A percentile compares a stretch with the other conserved stretches of the same genome.
These are phyloP conservation scores for Pestalotiopsis sp. DNA, from an alignment of 2,329 filamentous ascomycete genomes.

Conservation along the genomic window DNA sequence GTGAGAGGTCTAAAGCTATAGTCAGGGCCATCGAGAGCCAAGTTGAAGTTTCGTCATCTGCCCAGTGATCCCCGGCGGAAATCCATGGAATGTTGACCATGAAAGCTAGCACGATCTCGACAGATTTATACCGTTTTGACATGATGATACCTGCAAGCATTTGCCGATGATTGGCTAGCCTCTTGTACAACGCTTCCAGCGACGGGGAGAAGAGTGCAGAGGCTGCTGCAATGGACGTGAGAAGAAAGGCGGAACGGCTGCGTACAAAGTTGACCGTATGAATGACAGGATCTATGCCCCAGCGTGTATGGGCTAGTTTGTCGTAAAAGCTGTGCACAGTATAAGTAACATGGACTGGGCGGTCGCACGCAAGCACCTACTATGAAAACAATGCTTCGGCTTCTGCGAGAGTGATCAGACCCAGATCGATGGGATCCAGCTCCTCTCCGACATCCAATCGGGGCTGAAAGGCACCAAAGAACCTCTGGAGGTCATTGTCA, in stretches of 20 bases:
- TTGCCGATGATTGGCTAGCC: conserved; percentile 67
- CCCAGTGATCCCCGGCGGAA: conserved; percentile 67
- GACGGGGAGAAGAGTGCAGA: conserved; percentile 70
- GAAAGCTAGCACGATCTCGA: conserved; percentile 75
- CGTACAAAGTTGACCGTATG: conserved; percentile 70
- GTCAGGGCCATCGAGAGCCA: conserved; percentile 72
- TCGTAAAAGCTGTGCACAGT: conserved; percentile 60
- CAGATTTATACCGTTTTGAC: conserved; percentile 64
- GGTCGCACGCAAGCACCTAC: conserved; percentile 43
- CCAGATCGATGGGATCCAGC: conserved; percentile 70
- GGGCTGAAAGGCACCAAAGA: conserved; percentile 68
- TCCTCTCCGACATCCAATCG: conserved; percentile 66
- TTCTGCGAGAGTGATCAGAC: conserved; percentile 68
- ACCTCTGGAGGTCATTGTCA: conserved; percentile 58
- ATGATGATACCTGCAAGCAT: conserved; percentile 65
- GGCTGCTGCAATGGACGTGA: conserved; percentile 71
- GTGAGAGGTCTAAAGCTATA: conserved; percentile 68
- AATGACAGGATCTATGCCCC: conserved; percentile 70
- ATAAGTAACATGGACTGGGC: conserved; percentile 6
- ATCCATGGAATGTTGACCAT: conserved; percentile 81
- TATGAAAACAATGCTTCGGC: conserved; percentile 66
- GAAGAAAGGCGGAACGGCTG: conserved; percentile 69
- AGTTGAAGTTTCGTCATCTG: conserved; percentile 73
- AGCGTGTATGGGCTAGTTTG: conserved; percentile 72
- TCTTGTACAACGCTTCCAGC: conserved; percentile 64